These are phyloP conservation scores for Fusarium acutatum DNA, from an alignment of 2,329 filamentous ascomycete genomes.

Conservation along the genomic window DNA sequence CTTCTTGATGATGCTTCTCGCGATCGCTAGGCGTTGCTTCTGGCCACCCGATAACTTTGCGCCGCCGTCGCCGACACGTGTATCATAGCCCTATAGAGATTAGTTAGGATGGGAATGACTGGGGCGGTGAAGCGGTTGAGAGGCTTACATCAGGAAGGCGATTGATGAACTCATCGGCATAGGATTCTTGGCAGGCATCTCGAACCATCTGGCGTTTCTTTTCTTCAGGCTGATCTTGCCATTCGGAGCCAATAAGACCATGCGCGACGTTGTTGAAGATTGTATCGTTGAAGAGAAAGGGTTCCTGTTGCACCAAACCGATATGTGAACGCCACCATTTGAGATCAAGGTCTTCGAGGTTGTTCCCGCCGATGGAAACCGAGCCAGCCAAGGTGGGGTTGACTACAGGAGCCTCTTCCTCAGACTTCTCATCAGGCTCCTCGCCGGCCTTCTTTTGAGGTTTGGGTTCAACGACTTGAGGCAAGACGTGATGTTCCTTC, in stretches of 20 bases:
- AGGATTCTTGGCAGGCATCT: conserved; percentile 61
- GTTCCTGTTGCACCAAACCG: conserved; percentile 62
- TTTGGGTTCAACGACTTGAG: conserved; percentile 1
- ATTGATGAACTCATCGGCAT: conserved; percentile 62
- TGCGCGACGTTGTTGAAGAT: conserved; percentile 56
- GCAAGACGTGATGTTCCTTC: conserved; percentile 19
- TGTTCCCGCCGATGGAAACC: not conserved
- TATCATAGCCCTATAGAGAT: conserved; percentile 52
- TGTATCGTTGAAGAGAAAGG: conserved; percentile 63
- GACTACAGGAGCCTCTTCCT: not conserved
- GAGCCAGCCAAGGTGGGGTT: not conserved
- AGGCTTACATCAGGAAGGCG: conserved; percentile 52
- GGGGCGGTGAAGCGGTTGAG: conserved; percentile 6
- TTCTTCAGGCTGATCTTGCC: conserved; percentile 49
- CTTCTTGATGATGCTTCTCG: conserved; percentile 61
- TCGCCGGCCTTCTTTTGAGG: not conserved
- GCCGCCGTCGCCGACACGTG: conserved; percentile 63
- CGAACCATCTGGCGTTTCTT: conserved; percentile 53
- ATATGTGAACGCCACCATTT: conserved; percentile 37
- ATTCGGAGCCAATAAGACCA: conserved; percentile 51
- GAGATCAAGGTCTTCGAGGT: conserved; percentile 28
- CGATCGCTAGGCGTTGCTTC: conserved; percentile 64
- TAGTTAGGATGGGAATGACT: not conserved
- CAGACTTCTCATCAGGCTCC: not conserved
- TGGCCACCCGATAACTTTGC: conserved; percentile 65